Evolutionary conservation across 495 filamentous ascomycete species (phyloP).

Genomic region (Penicillium arizonense): DNA sequence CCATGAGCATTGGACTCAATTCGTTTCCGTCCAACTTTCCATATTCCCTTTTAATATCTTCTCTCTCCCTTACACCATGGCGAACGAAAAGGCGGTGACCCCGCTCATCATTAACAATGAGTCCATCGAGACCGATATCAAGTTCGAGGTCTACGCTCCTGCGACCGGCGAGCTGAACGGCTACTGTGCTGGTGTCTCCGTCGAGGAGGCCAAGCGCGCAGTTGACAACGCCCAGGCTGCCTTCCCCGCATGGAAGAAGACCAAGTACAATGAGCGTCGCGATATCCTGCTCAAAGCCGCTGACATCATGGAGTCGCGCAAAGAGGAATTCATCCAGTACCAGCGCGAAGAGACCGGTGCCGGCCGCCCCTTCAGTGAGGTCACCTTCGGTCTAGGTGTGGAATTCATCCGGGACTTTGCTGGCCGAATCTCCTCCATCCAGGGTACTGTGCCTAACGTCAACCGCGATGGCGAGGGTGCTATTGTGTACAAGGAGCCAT

Average conservation of each 20-base stretch:
- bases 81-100: slow-evolving; percentile 32
- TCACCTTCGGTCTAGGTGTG: slow-evolving; percentile 57
- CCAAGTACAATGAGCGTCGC: slow-evolving; percentile 57
- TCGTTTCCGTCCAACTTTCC: slow-evolving; percentile 1
- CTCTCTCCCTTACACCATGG: slow-evolving; percentile 2
- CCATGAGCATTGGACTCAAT: not conserved
- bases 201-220: slow-evolving; percentile 55
- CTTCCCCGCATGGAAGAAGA: slow-evolving; percentile 66
- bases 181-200: slow-evolving; percentile 58
- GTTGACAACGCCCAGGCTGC: slow-evolving; percentile 58
- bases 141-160: slow-evolving; percentile 68
- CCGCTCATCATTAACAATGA: slow-evolving; percentile 76
- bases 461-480: slow-evolving; percentile 52
- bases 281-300: slow-evolving; percentile 70
- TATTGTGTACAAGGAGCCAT: slow-evolving; percentile 73
- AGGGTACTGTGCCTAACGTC: slow-evolving; percentile 59
- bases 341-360: slow-evolving; percentile 70
- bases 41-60: not conserved
- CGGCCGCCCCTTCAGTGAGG: slow-evolving; percentile 41
- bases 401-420: slow-evolving; percentile 68
- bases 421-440: slow-evolving; percentile 56
- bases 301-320: slow-evolving; percentile 59
- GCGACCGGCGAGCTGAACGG: slow-evolving; percentile 60
- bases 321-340: slow-evolving; percentile 59
- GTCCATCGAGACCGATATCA: slow-evolving; percentile 56